Evolutionary conservation across 2,329 filamentous ascomycete species (phyloP).

Genomic region (Tolypocladium paradoxum): DNA sequence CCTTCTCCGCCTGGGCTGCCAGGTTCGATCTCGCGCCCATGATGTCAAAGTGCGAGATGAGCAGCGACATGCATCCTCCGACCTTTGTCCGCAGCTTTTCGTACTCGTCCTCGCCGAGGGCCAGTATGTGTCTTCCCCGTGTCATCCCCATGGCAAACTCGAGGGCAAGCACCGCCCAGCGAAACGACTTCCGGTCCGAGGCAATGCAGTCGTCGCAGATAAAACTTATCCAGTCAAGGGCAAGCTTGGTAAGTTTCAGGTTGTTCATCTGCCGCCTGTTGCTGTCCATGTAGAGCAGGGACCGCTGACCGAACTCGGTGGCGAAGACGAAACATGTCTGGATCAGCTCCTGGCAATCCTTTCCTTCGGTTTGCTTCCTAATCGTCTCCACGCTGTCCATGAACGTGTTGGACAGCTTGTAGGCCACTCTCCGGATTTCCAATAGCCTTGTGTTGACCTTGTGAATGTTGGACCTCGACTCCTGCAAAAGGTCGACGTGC

Average conservation of each 20-base stretch:
- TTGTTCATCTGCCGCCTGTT: constrained; percentile 97
- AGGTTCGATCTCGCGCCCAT: constrained; percentile 92
- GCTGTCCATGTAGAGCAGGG: constrained; percentile 88
- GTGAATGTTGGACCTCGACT: constrained; percentile 85
- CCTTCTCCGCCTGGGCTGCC: constrained; percentile 87
- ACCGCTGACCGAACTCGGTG: constrained; percentile 96
- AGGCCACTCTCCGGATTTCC: constrained; percentile 90
- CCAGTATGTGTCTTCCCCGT: constrained; percentile 83
- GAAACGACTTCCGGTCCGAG: constrained; percentile 89
- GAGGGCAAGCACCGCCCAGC: constrained; percentile 89
- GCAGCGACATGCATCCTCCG: constrained; percentile 89
- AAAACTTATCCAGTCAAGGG: constrained; percentile 94
- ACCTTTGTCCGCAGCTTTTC: constrained; percentile 75
- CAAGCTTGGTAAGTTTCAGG: constrained; percentile 83
- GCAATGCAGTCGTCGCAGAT: constrained; percentile 95
- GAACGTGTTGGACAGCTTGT: constrained; percentile 93
- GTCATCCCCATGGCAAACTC: constrained; percentile 99
- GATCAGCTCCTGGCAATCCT: constrained; percentile 89
- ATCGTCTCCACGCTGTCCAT: constrained; percentile 98
- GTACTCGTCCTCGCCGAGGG: constrained; percentile 81
- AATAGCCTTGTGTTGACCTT: constrained; percentile 85
- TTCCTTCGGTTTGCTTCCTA: constrained; percentile 68
- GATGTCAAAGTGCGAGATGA: constrained; percentile 98
- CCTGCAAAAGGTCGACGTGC: constrained; percentile 79
- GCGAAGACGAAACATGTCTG: constrained; percentile 98